phyloP scores from a whole-genome alignment of 257 asterid species.

The Penstemon eatonii region DNA sequence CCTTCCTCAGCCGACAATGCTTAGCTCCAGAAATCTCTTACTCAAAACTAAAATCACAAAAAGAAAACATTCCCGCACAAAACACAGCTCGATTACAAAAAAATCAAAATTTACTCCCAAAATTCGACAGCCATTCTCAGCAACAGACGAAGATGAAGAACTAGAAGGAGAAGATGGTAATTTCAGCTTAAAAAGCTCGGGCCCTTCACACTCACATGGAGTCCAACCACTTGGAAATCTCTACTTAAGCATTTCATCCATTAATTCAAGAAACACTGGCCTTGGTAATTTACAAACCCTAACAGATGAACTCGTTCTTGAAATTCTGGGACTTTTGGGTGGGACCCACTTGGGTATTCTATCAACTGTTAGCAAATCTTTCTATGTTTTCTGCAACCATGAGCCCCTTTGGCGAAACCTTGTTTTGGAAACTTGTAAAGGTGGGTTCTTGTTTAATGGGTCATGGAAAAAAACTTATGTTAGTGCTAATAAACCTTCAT shows the following conservation, averaged over 20 bases:
- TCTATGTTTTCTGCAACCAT: conserved; percentile 85
- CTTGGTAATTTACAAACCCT: conserved; percentile 70
- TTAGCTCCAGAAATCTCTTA: conserved; percentile 41
- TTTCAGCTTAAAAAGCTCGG: conserved; percentile 67
- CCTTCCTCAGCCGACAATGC: conserved; percentile 43
- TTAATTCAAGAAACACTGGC: conserved; percentile 75
- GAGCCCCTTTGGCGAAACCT: conserved; percentile 94
- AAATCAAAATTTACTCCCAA: conserved; percentile 29
- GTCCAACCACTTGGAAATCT: conserved; percentile 93
- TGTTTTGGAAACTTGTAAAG: conserved; percentile 56
- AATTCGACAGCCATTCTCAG: conserved; percentile 25
- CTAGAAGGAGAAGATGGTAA: conserved; percentile 48
- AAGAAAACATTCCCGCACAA: conserved; percentile 33
- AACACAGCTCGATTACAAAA: conserved; percentile 28
- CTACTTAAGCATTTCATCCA: conserved; percentile 53
- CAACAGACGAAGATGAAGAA: conserved; percentile 20
- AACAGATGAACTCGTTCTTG: conserved; percentile 87
- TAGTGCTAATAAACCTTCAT: conserved; percentile 30
- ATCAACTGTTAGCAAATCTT: conserved; percentile 84
- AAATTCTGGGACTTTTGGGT: conserved; percentile 65
- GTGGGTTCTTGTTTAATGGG: conserved; percentile 59
- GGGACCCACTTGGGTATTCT: conserved; percentile 68
- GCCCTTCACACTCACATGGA: conserved; percentile 61
- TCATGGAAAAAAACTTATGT: conserved; percentile 75
- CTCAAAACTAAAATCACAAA: conserved; percentile 36